Evolutionary conservation across 2,329 filamentous ascomycete genomes (phyloP), one percentile per base, ranked within the genome.

Genomic region (Aspergillus pseudonomiae): DNA sequence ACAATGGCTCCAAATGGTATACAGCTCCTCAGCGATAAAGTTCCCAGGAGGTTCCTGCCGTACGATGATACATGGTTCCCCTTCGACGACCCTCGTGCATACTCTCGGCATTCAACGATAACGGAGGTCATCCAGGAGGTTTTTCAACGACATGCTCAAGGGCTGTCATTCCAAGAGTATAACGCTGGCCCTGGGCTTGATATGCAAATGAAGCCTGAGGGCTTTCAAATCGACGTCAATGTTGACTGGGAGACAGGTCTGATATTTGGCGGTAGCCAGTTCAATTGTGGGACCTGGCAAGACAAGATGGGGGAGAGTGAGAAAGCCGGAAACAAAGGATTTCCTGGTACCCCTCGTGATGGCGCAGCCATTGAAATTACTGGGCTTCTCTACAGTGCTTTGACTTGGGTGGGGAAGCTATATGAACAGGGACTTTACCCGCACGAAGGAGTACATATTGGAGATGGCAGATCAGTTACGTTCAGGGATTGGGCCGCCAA

Each of bases 231-330:
- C 68, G 89, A 95, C 64, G 90, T 98, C 70, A 87, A 91, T 64
- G 92, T 96, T 12, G 94, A 99, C 75, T 98, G 94, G 94, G 82
- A 86, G 36, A 95, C 89, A 6, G 96, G 95, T 26, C 86, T 99
- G 67, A 89, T 99, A 63, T 97, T 96, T 73, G 95, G 96, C 61
- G 95, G 96, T 39, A 98, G 92, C 73, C 94, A 97, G 74, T 85
- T 82, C 79, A 99, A 99, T 78, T 99, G 96, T 72, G 95, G 95
- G 59, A 99, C 95, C 1, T 99, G 95, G 95, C 97, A 97, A 93
- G 95, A 99, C 84, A 99, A 99, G 85, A 99, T 99, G 95, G 95
- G 95, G n/a, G 95, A 99, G 78, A 97, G 93, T 66, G 88, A 91
- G 67, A 91, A 89, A 65, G 95, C 96, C 19, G 90, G 91, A 63